Evolutionary conservation across 2,329 filamentous ascomycete species (phyloP).

Genomic region (Xylaria multiplex): DNA sequence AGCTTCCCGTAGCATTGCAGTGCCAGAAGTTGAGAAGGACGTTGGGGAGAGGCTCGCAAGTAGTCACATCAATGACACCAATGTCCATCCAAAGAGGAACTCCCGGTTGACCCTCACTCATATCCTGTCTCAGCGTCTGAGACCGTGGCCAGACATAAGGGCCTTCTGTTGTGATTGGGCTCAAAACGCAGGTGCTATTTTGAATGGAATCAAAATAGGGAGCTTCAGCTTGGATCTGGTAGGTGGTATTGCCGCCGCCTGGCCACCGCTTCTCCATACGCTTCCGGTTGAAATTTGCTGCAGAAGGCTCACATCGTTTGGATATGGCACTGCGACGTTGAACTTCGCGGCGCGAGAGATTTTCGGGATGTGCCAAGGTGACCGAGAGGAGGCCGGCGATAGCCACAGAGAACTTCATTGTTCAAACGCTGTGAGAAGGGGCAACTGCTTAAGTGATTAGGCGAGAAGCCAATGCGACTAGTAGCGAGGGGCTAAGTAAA

Average conservation of each 20-base stretch:
- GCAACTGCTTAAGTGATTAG: not conserved
- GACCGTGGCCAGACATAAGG: slow-evolving; percentile 43
- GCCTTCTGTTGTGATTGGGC: slow-evolving; percentile 30
- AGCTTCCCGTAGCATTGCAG: slow-evolving; percentile 48
- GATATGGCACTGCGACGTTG: slow-evolving; percentile 38
- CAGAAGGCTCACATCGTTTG: slow-evolving; percentile 41
- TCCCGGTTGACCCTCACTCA: slow-evolving; percentile 9
- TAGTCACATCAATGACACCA: slow-evolving; percentile 48
- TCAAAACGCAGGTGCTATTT: slow-evolving; percentile 41
- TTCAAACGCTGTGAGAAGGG: not conserved
- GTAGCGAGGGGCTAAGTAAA: not conserved
- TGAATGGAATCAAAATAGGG: slow-evolving; percentile 38
- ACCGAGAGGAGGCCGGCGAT: slow-evolving; percentile 32
- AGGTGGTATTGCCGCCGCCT: slow-evolving; percentile 6
- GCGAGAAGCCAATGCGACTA: not conserved
- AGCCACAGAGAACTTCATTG: slow-evolving; percentile 44
- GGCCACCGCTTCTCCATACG: slow-evolving; percentile 30
- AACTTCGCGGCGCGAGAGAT: slow-evolving; percentile 35
- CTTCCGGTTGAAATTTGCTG: slow-evolving; percentile 40
- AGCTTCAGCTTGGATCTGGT: slow-evolving; percentile 34
- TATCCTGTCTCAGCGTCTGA: slow-evolving; percentile 41
- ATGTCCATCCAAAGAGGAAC: slow-evolving; percentile 50
- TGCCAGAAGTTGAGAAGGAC: slow-evolving; percentile 51
- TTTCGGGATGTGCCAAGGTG: slow-evolving; percentile 35
- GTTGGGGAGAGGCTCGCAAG: slow-evolving; percentile 46